These are phyloP conservation scores for Apium graveolens DNA, from an alignment of 129 eudicot species.

Conservation along the genomic window DNA sequence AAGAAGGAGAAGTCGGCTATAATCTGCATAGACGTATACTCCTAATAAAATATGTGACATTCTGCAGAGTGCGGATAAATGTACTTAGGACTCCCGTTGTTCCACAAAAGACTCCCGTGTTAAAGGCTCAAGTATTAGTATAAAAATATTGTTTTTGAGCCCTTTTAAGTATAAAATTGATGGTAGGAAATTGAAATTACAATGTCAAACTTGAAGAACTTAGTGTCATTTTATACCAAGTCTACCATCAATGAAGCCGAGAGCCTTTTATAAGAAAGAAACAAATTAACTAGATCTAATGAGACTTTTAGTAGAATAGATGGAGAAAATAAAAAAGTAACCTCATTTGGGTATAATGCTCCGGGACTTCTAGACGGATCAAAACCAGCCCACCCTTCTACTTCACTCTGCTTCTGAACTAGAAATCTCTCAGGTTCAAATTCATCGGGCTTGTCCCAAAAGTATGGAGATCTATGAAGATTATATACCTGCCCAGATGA, in stretches of 20 bases:
- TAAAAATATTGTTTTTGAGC: not conserved
- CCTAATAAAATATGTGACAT: not conserved
- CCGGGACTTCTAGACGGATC: slow-evolving; percentile 97
- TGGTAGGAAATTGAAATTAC: not conserved
- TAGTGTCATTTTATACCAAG: not conserved
- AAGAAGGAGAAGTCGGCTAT: slow-evolving; percentile 88
- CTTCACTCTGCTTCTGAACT: slow-evolving; percentile 40
- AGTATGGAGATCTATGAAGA: slow-evolving; percentile 95
- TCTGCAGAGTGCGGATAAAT: not conserved
- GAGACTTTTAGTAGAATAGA: not conserved
- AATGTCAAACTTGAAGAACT: not conserved
- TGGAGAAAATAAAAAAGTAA: slow-evolving; percentile 9
- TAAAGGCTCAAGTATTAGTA: not conserved
- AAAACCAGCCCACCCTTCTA: slow-evolving; percentile 93
- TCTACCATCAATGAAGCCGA: not conserved
- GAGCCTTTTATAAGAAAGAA: not conserved
- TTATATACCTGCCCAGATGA: slow-evolving; percentile 62
- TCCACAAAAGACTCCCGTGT: not conserved
- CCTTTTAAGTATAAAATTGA: not conserved
- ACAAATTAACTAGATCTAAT: not conserved
- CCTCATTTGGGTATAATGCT: slow-evolving; percentile 96
- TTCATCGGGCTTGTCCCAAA: slow-evolving; percentile 83
- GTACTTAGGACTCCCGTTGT: not conserved
- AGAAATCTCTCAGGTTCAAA: slow-evolving; percentile 91
- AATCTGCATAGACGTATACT: slow-evolving; percentile 31